These are phyloP conservation scores for Mucor piriformis DNA, from an alignment of 371 early-diverging fungal genomes.

Conservation along the genomic window DNA sequence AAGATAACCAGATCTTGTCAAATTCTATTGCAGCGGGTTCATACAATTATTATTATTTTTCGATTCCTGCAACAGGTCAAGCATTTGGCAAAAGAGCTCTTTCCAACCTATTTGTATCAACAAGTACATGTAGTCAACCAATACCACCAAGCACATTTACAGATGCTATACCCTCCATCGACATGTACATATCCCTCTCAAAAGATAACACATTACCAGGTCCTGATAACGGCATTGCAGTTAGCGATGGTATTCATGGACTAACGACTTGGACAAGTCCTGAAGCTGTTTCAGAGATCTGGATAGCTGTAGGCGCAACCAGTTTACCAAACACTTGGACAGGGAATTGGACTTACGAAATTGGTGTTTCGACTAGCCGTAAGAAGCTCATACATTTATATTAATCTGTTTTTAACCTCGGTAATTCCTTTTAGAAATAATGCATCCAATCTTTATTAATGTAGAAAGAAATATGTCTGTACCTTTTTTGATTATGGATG, in stretches of 20 bases:
- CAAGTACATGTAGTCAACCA: constrained; percentile 43
- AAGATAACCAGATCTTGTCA: constrained; percentile 14
- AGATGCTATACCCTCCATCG: constrained; percentile 40
- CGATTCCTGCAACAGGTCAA: constrained; percentile 9
- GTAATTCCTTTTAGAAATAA: constrained; percentile 19
- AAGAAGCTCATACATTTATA: constrained; percentile 13
- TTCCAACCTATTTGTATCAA: constrained; percentile 32
- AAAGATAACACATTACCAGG: constrained; percentile 48
- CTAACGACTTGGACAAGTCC: constrained; percentile 40
- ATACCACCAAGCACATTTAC: constrained; percentile 27
- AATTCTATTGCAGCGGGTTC: constrained; percentile 9
- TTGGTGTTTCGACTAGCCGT: constrained; percentile 58
- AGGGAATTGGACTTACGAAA: constrained; percentile 60
- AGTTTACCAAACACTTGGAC: constrained; percentile 36
- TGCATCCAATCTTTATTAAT: constrained; percentile 34
- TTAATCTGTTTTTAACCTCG: not conserved
- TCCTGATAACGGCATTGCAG: constrained; percentile 40
- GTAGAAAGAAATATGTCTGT: constrained; percentile 13
- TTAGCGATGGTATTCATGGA: constrained; percentile 34
- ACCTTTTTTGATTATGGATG: constrained; percentile 53
- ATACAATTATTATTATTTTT: constrained; percentile 25
- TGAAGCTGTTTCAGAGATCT: constrained; percentile 22
- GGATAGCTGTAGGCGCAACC: constrained; percentile 52
- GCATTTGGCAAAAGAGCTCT: constrained; percentile 17
- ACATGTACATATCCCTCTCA: constrained; percentile 48